Conservation (phyloP, 169 alveolate genomes). For the Plasmodium ovale region DNA sequence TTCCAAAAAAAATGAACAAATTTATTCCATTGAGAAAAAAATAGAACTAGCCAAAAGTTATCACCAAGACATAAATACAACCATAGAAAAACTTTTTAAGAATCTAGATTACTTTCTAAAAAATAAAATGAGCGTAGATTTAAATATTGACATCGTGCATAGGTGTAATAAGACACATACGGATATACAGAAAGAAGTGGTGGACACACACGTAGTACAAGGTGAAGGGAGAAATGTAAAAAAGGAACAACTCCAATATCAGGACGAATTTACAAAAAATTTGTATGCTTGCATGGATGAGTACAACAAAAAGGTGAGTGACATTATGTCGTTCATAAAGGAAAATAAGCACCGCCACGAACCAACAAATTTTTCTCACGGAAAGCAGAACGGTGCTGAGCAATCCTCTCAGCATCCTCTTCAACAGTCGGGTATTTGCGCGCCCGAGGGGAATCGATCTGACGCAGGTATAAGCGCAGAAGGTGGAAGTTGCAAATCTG, state of each 20-base stretch:
- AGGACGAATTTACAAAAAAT: conserved; percentile 1
- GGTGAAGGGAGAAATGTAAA: no score
- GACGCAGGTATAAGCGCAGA: no score
- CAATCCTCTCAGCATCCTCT: background rate
- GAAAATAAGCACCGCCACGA: conserved; percentile 1
- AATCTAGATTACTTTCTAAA: conserved; percentile 32
- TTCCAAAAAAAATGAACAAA: conserved; percentile 50
- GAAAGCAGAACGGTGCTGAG: background rate
- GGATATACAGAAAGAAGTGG: background rate
- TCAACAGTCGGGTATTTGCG: no score
- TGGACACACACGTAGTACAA: background rate
- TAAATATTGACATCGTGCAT: conserved; percentile 2
- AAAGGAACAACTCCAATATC: no score
- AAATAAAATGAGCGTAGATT: conserved; percentile 36
- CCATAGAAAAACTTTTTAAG: conserved; percentile 22
- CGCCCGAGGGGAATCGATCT: no score
- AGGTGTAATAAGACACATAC: no score
- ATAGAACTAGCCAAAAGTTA: conserved; percentile 22
- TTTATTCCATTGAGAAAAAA: conserved; percentile 30
- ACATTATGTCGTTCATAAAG: conserved; percentile 7
- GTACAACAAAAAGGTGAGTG: conserved; percentile 2
- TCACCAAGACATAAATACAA: conserved; percentile 20
- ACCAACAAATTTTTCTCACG: background rate
- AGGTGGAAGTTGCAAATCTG: no score
- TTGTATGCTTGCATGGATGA: conserved; percentile 38